phyloP scores from a whole-genome alignment of 352 stramenopile genomes.

The Phytophthora multivora region DNA sequence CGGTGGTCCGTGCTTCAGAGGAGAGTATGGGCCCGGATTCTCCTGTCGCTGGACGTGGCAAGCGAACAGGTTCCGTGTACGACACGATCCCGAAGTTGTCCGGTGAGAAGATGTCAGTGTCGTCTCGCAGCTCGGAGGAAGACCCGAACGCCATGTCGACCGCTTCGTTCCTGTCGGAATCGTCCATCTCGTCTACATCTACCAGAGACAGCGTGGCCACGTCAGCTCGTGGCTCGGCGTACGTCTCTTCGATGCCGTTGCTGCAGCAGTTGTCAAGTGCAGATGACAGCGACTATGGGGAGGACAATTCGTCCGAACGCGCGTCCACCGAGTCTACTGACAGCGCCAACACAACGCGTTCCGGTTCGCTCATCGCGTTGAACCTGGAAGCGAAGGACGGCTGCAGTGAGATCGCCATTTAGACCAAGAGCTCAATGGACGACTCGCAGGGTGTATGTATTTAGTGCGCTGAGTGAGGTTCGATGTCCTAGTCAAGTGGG shows the following conservation, averaged over 20 bases:
- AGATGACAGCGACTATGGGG: constrained; percentile 34
- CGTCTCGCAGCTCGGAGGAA: constrained; percentile 21
- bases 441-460: constrained; percentile 28
- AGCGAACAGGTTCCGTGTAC: constrained; percentile 40
- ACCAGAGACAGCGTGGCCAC: constrained; percentile 26
- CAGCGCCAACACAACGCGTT: constrained; percentile 27
- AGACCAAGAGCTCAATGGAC: constrained; percentile 4
- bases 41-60: constrained; percentile 19
- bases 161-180: constrained; percentile 31
- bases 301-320: constrained; percentile 24
- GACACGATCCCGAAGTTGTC: constrained; percentile 32
- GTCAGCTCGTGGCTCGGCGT: constrained; percentile 18
- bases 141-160: constrained; percentile 22
- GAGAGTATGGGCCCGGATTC: constrained; percentile 39
- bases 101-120: constrained; percentile 30
- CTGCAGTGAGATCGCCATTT: constrained; percentile 45
- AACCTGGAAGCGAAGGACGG: constrained; percentile 39
- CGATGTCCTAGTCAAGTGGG: constrained; percentile 19
- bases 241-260: constrained; percentile 32
- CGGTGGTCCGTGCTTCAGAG: constrained; percentile 20
- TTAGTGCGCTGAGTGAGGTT: constrained; percentile 26
- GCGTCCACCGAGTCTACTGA: constrained; percentile 28
- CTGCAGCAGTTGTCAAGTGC: constrained; percentile 33
- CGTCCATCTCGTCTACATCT: constrained; percentile 28
- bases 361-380: constrained; percentile 45